Percentiles rank a stretch among this genome's conserved stretches.
Conservation (phyloP, 2,329 filamentous ascomycete genomes). For the Fusarium duplospermum region DNA sequence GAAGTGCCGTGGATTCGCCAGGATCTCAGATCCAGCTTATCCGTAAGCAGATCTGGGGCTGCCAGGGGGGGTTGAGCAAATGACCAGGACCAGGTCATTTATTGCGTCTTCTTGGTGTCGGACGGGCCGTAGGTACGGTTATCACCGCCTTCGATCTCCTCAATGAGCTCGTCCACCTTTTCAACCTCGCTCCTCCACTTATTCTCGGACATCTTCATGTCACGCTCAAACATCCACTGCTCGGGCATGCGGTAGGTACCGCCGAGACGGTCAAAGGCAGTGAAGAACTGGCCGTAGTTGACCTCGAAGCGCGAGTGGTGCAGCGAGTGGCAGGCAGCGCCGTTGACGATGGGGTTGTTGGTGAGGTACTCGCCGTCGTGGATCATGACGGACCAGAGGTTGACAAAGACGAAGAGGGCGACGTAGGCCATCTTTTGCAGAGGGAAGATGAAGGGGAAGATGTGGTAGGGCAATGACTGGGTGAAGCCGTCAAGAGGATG, state of each 20-base stretch:
- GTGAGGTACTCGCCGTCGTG: conserved; percentile 95
- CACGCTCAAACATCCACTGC: conserved; percentile 83
- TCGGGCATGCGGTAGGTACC: conserved; percentile 90
- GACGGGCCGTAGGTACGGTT: conserved; percentile 59
- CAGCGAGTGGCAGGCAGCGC: conserved; percentile 84
- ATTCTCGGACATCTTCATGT: conserved; percentile 84
- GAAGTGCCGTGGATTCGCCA: background rate
- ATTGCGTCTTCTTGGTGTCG: conserved; percentile 58
- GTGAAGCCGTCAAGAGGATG: conserved; percentile 92
- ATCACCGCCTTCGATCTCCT: conserved; percentile 73
- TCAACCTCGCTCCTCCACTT: conserved; percentile 82
- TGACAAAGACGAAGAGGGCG: conserved; percentile 88
- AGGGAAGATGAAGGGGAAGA: conserved; percentile 93
- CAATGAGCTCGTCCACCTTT: conserved; percentile 71
- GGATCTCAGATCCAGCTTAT: background rate
- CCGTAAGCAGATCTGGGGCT: background rate
- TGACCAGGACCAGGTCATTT: background rate
- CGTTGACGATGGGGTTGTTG: conserved; percentile 92
- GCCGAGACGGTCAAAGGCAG: conserved; percentile 88
- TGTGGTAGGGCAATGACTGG: conserved; percentile 90
- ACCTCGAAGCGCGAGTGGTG: conserved; percentile 73
- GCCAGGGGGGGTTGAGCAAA: background rate
- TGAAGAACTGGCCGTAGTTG: conserved; percentile 96
- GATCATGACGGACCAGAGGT: conserved; percentile 97
- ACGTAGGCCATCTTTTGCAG: conserved; percentile 92